Percentiles rank a stretch among this genome's conserved stretches.
phyloP scores from a whole-genome alignment of 257 asterid species.

The Primulina eburnea region DNA sequence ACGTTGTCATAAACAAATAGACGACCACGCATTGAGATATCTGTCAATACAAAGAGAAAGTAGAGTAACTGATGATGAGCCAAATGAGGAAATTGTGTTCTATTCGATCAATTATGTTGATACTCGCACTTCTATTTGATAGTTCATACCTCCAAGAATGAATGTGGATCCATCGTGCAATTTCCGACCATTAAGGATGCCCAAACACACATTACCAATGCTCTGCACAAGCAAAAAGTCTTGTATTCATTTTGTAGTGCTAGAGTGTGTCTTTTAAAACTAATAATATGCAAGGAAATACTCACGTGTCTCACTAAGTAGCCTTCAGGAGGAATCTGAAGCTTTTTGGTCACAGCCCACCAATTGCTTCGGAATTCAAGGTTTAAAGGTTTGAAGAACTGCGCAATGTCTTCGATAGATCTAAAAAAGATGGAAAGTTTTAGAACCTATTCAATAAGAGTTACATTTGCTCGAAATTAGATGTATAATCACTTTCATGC shows the following conservation, averaged over 20 bases:
- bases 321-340: slow-evolving; percentile 69
- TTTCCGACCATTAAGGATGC: slow-evolving; percentile 63
- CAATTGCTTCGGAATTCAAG: slow-evolving; percentile 56
- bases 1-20: slow-evolving; percentile 66
- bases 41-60: slow-evolving; percentile 29
- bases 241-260: background rate
- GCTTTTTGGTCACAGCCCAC: slow-evolving; percentile 57
- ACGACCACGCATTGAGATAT: slow-evolving; percentile 60
- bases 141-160: slow-evolving; percentile 66
- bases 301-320: slow-evolving; percentile 60
- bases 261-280: background rate
- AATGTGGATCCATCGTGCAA: slow-evolving; percentile 53
- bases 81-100: background rate
- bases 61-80: background rate
- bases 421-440: too few relatives aligned
- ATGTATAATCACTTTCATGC: too few relatives aligned
- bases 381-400: background rate
- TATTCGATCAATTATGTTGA: background rate
- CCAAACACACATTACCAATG: slow-evolving; percentile 67
- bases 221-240: slow-evolving; percentile 36
- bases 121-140: too few relatives aligned
- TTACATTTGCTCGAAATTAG: too few relatives aligned
- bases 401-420: too few relatives aligned
- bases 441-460: background rate
- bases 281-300: slow-evolving; percentile 5